These are phyloP conservation scores for Balamuthia mandrillaris DNA, from an alignment of 208 protist genomes.

Conservation along the genomic window DNA sequence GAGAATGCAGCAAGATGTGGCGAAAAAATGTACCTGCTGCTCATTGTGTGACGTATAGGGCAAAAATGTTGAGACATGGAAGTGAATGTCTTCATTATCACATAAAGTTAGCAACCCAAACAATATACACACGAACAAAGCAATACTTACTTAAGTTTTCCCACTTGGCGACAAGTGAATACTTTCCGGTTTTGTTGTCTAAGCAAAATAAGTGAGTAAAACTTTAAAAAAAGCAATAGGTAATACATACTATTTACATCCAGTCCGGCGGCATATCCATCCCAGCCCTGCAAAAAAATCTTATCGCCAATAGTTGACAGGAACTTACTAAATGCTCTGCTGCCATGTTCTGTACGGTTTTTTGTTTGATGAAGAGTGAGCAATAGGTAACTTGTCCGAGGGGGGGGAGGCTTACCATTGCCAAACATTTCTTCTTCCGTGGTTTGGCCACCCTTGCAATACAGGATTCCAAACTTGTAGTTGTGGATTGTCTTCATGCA, in stretches of 20 bases:
- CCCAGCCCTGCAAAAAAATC: constrained; percentile 56
- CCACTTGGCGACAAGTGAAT: too few relatives aligned
- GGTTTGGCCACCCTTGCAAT: neutral
- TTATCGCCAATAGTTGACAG: constrained; percentile 54
- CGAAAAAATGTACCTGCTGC: constrained; percentile 20
- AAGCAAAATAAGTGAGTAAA: neutral
- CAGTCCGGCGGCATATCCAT: constrained; percentile 52
- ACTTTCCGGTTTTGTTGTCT: too few relatives aligned
- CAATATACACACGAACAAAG: too few relatives aligned
- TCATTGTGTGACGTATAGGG: constrained; percentile 7
- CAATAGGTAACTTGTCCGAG: neutral
- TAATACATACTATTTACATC: constrained; percentile 47
- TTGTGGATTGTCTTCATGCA: too few relatives aligned
- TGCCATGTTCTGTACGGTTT: neutral
- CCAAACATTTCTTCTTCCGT: neutral
- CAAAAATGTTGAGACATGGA: constrained; percentile 62
- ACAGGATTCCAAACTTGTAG: constrained; percentile 52
- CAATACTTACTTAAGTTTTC: too few relatives aligned
- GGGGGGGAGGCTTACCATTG: neutral
- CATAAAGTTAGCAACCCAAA: too few relatives aligned
- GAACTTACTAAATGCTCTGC: constrained; percentile 51
- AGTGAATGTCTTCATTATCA: constrained; percentile 67
- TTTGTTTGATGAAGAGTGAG: neutral
- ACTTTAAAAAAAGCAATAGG: neutral
- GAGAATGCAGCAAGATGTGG: neutral